A percentile compares a stretch with the other conserved stretches of the same genome.
phyloP scores from a whole-genome alignment of 1,284 basidiomycete species.

The Stygiomarasmius scandens region DNA sequence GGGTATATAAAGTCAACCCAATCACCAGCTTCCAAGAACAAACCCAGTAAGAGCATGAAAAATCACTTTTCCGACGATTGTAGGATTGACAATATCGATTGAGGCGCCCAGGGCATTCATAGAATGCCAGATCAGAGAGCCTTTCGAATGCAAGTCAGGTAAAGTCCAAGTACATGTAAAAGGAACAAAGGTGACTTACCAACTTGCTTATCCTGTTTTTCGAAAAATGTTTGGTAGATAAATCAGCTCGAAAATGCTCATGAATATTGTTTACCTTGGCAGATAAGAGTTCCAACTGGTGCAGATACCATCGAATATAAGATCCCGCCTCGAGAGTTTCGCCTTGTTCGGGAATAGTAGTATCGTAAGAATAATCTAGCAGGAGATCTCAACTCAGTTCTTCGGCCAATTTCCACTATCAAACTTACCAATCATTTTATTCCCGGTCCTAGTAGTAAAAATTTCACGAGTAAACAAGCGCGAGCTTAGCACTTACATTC shows the following conservation, averaged over 20 bases:
- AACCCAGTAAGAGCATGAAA: too few species aligned
- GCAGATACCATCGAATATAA: constrained; percentile 18
- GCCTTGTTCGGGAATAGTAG: constrained; percentile 18
- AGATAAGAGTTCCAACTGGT: constrained; percentile 1
- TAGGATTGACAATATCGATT: neutral
- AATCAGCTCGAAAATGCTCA: neutral
- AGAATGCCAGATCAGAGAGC: neutral
- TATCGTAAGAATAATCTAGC: constrained; percentile 18
- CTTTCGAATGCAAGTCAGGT: too few species aligned
- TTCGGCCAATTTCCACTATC: neutral
- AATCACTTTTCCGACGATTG: neutral
- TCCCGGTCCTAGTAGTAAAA: neutral
- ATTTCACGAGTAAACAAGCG: neutral
- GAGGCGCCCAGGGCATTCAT: neutral
- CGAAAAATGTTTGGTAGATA: neutral
- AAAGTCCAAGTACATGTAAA: neutral
- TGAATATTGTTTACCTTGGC: neutral
- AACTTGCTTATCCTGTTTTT: neutral
- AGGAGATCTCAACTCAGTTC: neutral
- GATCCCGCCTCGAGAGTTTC: constrained; percentile 15
- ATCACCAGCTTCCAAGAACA: too few species aligned
- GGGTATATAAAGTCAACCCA: too few species aligned
- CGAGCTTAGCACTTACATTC: neutral
- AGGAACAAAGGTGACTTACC: neutral
- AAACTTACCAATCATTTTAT: neutral